Conservation (phyloP, 1,139 yeast species). For the Lodderomyces margitis region DNA sequence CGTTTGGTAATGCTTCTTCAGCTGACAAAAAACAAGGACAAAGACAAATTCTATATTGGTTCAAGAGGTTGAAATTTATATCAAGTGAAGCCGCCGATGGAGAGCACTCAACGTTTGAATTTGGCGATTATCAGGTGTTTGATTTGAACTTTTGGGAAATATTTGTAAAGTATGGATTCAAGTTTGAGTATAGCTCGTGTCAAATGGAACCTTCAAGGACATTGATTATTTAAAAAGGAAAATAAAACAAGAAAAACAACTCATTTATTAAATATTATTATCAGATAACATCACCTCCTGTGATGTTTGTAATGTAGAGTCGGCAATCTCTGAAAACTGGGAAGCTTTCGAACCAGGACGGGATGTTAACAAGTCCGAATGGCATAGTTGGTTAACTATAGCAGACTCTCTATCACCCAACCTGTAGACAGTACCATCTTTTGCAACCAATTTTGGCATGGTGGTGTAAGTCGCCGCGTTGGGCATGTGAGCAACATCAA, state of each 20-base stretch:
- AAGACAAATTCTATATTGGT: conserved; percentile 32
- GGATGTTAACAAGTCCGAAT: conserved; percentile 7
- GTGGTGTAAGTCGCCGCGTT: conserved; percentile 8
- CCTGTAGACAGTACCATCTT: conserved; percentile 8
- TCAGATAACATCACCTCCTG: conserved; percentile 7
- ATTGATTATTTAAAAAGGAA: conserved; percentile 16
- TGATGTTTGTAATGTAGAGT: conserved; percentile 7
- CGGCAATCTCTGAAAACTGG: conserved; percentile 7
- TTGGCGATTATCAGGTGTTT: conserved; percentile 46
- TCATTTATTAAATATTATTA: neutral
- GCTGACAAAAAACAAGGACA: conserved; percentile 6
- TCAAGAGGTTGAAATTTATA: conserved; percentile 29
- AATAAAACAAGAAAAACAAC: neutral
- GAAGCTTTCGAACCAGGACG: conserved; percentile 12
- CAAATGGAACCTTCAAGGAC: conserved; percentile 30
- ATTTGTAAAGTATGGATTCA: conserved; percentile 38
- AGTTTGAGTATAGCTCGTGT: conserved; percentile 31
- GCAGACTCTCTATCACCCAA: neutral
- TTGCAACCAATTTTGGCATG: conserved; percentile 14
- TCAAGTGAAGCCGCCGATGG: conserved; percentile 15
- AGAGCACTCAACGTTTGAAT: conserved; percentile 20
- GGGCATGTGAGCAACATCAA: conserved; percentile 16
- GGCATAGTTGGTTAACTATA: neutral
- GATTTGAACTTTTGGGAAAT: conserved; percentile 47
- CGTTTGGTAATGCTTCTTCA: conserved; percentile 4